Evolutionary conservation across 805 yeast genomes (phyloP), one percentile per base, ranked within the genome.

Genomic region (Yamadazyma laniorum): DNA sequence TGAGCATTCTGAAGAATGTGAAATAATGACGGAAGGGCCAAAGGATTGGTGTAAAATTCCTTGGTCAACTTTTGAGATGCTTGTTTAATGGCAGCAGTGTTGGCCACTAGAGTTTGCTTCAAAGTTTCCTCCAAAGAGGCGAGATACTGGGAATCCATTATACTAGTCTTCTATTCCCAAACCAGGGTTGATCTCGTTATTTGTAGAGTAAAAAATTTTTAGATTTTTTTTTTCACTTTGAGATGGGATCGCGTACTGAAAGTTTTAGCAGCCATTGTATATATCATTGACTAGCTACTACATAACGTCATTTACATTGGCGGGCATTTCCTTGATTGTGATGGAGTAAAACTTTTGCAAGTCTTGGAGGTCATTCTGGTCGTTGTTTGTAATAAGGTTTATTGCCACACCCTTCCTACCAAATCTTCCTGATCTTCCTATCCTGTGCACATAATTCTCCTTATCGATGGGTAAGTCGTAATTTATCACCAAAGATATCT

Each of bases 361-460:
- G 50, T 82, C 95, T 60, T 80, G 77, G 72, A 91, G 74, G 59
- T 75, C 78, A 37, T 73, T 76, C 48, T 74, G 75, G 64, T 93
- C 98, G 35, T 82, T 82, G 50, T 72, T 74, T 41, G 97, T 88
- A 56, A 89, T 82, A 55, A 93, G 85, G 75, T 90, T 93, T 65
- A 91, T 87, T 42, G 99, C 97, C 56, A 85, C 95, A 74, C 96
- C 99, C 74, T 90, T 91, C 69, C 99, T 82, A 53, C 99, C 99
- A 73, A 91, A 91, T 63, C 99, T 82, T 49, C 98, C 99, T 52
- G 95, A 89, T 67, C 99, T 83, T 65, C 99, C 99, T 51, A 91
- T 91, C 69, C 99, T 80, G 74, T 91, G 99, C 58, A 91, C 82
- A 66, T 91, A 91, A 76, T 91, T 91, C 67, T 91, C 98, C 61